Evolutionary conservation across 1,284 basidiomycete genomes (phyloP).

Genomic region (Hymenochaete sp.): DNA sequence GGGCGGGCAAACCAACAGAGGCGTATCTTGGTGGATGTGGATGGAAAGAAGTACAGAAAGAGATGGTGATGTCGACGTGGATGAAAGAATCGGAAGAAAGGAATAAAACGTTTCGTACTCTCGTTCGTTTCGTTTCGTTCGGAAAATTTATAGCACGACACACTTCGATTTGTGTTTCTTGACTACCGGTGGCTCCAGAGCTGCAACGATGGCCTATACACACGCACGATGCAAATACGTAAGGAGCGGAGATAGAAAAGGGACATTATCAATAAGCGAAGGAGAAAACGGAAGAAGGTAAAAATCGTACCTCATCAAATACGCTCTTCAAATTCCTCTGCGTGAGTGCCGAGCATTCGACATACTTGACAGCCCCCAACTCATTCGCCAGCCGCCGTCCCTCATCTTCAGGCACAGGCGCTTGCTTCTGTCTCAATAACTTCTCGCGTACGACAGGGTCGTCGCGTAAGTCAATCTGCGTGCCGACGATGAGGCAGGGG

Average conservation of each 20-base stretch:
- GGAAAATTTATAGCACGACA: constrained; percentile 80
- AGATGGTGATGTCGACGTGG: background rate
- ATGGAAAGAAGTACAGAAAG: constrained; percentile 3
- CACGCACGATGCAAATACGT: constrained; percentile 18
- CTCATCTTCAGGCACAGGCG: constrained; percentile 80
- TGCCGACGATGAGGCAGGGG: constrained; percentile 97
- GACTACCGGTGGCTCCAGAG: constrained; percentile 90
- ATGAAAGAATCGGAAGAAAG: background rate
- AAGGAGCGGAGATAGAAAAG: constrained; percentile 16
- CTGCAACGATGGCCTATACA: constrained; percentile 90
- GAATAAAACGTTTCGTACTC: background rate
- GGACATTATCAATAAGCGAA: background rate
- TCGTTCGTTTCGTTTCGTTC: too few relatives aligned
- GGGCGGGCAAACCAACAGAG: too few relatives aligned
- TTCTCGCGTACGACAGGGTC: constrained; percentile 93
- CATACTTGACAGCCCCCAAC: constrained; percentile 96
- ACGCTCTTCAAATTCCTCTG: constrained; percentile 99
- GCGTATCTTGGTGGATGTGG: too few relatives aligned
- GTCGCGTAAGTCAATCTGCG: constrained; percentile 95
- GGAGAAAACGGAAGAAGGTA: constrained; percentile 4
- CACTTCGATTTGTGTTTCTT: constrained; percentile 74
- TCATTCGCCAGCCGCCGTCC: constrained; percentile 94
- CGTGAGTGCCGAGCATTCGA: constrained; percentile 97
- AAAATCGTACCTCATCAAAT: constrained; percentile 85
- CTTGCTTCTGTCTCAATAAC: constrained; percentile 91